Evolutionary conservation across 768 basidiomycete species (phyloP).

Genomic region (Serpula lacrymans): DNA sequence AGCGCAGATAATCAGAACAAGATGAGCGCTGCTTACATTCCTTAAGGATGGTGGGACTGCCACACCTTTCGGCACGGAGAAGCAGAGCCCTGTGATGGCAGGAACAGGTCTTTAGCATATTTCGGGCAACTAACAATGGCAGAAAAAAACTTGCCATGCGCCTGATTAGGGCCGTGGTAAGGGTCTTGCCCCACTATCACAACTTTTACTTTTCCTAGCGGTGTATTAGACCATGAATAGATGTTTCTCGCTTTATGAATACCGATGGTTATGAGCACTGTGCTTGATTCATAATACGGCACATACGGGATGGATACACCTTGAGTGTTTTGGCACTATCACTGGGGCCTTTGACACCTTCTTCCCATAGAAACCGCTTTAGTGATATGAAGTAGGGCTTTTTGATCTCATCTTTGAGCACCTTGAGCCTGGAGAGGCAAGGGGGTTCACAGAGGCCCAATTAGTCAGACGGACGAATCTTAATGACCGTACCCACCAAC

Average conservation of each 20-base stretch:
- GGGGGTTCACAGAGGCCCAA: conserved; percentile 4
- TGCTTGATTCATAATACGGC: not conserved
- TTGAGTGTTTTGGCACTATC: conserved; percentile 45
- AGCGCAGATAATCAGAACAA: conserved; percentile 7
- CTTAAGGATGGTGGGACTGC: conserved; percentile 74
- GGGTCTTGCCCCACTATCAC: conserved; percentile 93
- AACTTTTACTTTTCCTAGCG: conserved; percentile 78
- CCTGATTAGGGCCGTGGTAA: conserved; percentile 77
- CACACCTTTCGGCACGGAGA: conserved; percentile 84
- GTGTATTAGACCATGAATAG: conserved; percentile 90
- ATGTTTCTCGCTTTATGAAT: conserved; percentile 74
- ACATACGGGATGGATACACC: conserved; percentile 75
- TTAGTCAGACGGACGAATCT: not conserved
- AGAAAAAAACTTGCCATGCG: conserved; percentile 59
- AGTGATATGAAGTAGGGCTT: conserved; percentile 75
- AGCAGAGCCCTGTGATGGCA: conserved; percentile 62
- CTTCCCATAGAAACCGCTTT: conserved; percentile 65
- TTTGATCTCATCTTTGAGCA: conserved; percentile 69
- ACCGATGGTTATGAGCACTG: conserved; percentile 14
- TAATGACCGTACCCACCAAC: conserved; percentile 43
- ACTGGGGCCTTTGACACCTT: conserved; percentile 54
- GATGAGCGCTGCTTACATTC: conserved; percentile 52
- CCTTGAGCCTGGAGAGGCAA: conserved; percentile 55
- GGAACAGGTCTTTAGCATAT: conserved; percentile 9
- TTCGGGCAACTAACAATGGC: conserved; percentile 1